These are phyloP conservation scores for Cladobotryum mycophilum DNA, from an alignment of 2,329 filamentous ascomycete genomes.

Conservation along the genomic window DNA sequence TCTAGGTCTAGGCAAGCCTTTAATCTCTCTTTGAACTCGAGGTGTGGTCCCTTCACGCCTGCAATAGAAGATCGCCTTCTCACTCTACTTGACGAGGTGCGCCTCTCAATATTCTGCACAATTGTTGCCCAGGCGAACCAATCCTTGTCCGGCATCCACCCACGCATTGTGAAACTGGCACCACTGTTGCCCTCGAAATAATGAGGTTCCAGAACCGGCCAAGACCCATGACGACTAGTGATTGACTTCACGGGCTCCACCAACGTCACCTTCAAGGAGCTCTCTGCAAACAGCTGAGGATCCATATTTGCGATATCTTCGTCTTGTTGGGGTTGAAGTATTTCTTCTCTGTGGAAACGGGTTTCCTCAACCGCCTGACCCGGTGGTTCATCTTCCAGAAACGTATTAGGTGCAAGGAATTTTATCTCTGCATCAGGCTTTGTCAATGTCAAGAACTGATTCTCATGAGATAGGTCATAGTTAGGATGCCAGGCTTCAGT, in stretches of 20 bases:
- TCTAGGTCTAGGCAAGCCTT: constrained; percentile 42
- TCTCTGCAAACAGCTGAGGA: neutral
- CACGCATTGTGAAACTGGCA: constrained; percentile 36
- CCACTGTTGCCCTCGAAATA: constrained; percentile 31
- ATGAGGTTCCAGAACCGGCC: constrained; percentile 24
- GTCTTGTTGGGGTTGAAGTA: neutral
- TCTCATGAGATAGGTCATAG: neutral
- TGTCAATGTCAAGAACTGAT: neutral
- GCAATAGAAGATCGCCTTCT: neutral
- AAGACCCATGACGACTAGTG: constrained; percentile 20
- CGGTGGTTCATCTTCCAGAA: constrained; percentile 25
- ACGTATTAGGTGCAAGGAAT: constrained; percentile 39
- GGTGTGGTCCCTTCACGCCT: constrained; percentile 7
- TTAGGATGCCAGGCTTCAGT: neutral
- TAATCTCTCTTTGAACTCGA: constrained; percentile 23
- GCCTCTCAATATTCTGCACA: constrained; percentile 23
- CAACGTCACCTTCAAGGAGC: neutral
- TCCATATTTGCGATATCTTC: neutral
- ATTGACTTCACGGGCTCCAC: neutral
- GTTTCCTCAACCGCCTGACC: neutral
- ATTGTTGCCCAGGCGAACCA: constrained; percentile 30
- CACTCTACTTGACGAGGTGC: constrained; percentile 9
- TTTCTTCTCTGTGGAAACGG: neutral
- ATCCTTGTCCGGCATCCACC: constrained; percentile 36
- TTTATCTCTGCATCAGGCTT: constrained; percentile 16